These are phyloP conservation scores for Gyrodon lividus DNA, from an alignment of 768 basidiomycete genomes.

Conservation along the genomic window DNA sequence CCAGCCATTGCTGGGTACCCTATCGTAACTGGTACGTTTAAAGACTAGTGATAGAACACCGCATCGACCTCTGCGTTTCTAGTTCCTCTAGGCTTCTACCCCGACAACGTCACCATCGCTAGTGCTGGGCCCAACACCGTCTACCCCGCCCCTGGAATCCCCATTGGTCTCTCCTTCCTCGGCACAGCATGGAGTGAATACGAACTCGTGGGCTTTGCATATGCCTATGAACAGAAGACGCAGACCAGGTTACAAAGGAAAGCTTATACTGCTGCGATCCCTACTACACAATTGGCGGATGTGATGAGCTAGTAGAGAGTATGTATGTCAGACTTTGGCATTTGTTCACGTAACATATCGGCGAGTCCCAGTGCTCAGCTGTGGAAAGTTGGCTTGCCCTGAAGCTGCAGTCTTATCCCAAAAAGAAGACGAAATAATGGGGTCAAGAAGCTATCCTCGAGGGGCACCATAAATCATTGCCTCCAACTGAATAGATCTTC, in stretches of 20 bases:
- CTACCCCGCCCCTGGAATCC: constrained; percentile 39
- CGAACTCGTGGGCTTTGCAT: constrained; percentile 40
- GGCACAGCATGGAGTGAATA: constrained; percentile 47
- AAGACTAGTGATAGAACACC: not conserved
- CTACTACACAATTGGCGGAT: constrained; percentile 48
- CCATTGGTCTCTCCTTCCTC: constrained; percentile 42
- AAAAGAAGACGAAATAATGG: no score
- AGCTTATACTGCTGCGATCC: constrained; percentile 54
- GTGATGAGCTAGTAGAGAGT: constrained; percentile 18
- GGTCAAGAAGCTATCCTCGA: no score
- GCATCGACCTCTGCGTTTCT: not conserved
- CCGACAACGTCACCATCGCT: constrained; percentile 29
- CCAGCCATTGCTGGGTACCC: constrained; percentile 37
- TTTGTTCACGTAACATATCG: no score
- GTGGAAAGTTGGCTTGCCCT: no score
- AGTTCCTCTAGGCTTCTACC: constrained; percentile 42
- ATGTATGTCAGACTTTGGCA: no score
- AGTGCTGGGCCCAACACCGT: constrained; percentile 36
- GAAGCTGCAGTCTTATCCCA: no score
- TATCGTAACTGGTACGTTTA: constrained; percentile 29
- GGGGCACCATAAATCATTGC: no score
- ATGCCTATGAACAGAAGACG: constrained; percentile 55
- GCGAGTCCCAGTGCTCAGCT: no score
- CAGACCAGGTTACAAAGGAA: constrained; percentile 46
- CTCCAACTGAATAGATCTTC: no score